Conservation (phyloP, 805 yeast genomes). For the Pichia pseudocactophila region DNA sequence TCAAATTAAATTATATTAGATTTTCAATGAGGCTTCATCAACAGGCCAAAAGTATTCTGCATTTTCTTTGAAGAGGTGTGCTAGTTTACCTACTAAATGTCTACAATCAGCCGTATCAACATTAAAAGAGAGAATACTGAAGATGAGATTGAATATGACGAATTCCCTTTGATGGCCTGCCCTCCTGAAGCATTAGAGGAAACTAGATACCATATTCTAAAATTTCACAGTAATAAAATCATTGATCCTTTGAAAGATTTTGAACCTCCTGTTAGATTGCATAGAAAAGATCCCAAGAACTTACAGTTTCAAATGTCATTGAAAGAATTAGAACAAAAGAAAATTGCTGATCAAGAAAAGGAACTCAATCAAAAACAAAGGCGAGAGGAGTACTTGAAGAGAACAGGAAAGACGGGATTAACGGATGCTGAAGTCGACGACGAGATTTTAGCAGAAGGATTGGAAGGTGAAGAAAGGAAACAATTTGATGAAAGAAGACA, state of each 20-base stretch:
- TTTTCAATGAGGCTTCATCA: too few species aligned
- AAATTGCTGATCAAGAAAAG: slow-evolving; percentile 37
- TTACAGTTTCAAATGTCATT: slow-evolving; percentile 78
- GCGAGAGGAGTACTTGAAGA: slow-evolving; percentile 27
- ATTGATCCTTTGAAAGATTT: slow-evolving; percentile 69
- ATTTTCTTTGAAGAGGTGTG: too few species aligned
- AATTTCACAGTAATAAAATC: slow-evolving; percentile 63
- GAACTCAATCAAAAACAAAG: slow-evolving; percentile 30
- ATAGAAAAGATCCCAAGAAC: slow-evolving; percentile 88
- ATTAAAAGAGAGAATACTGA: slow-evolving; percentile 2
- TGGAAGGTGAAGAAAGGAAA: slow-evolving; percentile 36
- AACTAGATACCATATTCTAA: slow-evolving; percentile 69
- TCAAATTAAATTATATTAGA: too few species aligned
- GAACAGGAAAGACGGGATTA: slow-evolving; percentile 12
- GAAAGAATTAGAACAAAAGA: slow-evolving; percentile 62
- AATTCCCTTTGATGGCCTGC: slow-evolving; percentile 61
- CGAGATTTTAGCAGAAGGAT: slow-evolving; percentile 21
- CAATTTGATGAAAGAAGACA: slow-evolving; percentile 20
- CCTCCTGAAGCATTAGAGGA: slow-evolving; percentile 62
- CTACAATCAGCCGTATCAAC: background rate
- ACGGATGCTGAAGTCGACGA: slow-evolving; percentile 24
- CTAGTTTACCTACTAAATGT: background rate
- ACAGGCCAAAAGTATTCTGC: too few species aligned
- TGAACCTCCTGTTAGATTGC: slow-evolving; percentile 76
- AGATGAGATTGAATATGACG: slow-evolving; percentile 26